Evolutionary conservation across 164 flowering plant species (phyloP).

Genomic region (Liriodendron chinense): DNA sequence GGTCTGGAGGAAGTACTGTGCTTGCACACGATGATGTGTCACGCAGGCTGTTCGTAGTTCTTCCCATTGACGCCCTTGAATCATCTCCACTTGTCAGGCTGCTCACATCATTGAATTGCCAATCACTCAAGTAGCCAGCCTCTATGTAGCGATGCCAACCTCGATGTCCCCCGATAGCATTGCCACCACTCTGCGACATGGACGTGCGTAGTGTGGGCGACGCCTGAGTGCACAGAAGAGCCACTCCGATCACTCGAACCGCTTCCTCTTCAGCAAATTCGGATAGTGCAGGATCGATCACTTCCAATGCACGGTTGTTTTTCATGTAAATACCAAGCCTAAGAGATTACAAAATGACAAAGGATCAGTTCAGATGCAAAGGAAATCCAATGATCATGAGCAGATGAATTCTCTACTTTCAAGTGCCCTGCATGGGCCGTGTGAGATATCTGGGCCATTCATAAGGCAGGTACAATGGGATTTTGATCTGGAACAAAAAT

Average conservation of each 20-base stretch:
- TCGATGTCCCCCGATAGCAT: slow-evolving; percentile 9
- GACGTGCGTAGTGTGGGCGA: slow-evolving; percentile 11
- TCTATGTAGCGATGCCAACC: slow-evolving; percentile 1
- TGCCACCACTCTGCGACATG: slow-evolving; percentile 12
- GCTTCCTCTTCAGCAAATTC: slow-evolving; percentile 11
- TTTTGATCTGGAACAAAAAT: too few species aligned
- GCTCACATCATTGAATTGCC: slow-evolving; percentile 7
- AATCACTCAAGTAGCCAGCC: slow-evolving; percentile 10
- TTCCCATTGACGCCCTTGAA: neutral
- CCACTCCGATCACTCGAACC: slow-evolving; percentile 6
- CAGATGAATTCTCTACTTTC: too few species aligned
- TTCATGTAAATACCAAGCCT: slow-evolving; percentile 25
- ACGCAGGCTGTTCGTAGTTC: neutral
- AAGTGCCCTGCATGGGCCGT: too few species aligned
- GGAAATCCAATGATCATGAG: too few species aligned
- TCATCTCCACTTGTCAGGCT: neutral
- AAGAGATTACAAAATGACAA: neutral
- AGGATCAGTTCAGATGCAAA: neutral
- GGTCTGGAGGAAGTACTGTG: neutral
- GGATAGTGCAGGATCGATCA: slow-evolving; percentile 15
- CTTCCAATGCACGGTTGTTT: slow-evolving; percentile 11
- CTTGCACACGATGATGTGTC: neutral
- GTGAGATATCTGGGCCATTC: too few species aligned
- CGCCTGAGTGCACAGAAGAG: slow-evolving; percentile 12
- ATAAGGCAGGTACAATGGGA: too few species aligned